These are phyloP conservation scores for Cryptosporidium tyzzeri DNA, from an alignment of 169 alveolate genomes.

Conservation along the genomic window DNA sequence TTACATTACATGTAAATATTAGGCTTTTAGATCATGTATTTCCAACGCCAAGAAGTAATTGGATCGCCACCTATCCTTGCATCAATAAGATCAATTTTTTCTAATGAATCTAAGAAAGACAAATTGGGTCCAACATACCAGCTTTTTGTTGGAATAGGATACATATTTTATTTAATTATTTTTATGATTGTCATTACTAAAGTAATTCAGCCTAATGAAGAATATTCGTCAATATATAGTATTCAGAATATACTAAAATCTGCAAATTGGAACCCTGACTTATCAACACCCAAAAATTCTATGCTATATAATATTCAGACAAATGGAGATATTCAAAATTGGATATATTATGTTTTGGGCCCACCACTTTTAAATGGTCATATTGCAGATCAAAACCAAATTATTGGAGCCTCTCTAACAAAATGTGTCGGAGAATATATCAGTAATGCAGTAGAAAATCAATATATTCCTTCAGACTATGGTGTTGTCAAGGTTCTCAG, in stretches of 20 bases:
- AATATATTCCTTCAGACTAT: slow-evolving; percentile 50
- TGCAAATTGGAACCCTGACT: slow-evolving; percentile 69
- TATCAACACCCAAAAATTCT: slow-evolving; percentile 56
- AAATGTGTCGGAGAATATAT: slow-evolving; percentile 62
- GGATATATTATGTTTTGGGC: slow-evolving; percentile 71
- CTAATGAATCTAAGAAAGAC: slow-evolving; percentile 21
- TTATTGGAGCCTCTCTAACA: slow-evolving; percentile 54
- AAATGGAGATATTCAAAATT: slow-evolving; percentile 51
- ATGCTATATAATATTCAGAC: slow-evolving; percentile 32
- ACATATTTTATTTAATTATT: slow-evolving; percentile 42
- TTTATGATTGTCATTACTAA: slow-evolving; percentile 30
- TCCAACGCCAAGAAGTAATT: slow-evolving; percentile 43
- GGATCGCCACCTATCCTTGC: slow-evolving; percentile 66
- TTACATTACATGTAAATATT: slow-evolving; percentile 32
- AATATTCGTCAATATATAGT: slow-evolving; percentile 43
- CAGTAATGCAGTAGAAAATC: background rate
- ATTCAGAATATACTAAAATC: slow-evolving; percentile 18
- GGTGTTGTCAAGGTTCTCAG: slow-evolving; percentile 21
- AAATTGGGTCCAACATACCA: slow-evolving; percentile 66
- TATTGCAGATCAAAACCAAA: slow-evolving; percentile 60
- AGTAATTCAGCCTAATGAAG: slow-evolving; percentile 59
- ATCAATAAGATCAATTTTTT: slow-evolving; percentile 31
- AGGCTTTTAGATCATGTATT: slow-evolving; percentile 11
- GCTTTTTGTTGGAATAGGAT: slow-evolving; percentile 72
- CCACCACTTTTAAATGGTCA: slow-evolving; percentile 58